Base-by-base conservation (phyloP, 2,329 filamentous ascomycete genomes). In the Fusarium nelsonii region DNA sequence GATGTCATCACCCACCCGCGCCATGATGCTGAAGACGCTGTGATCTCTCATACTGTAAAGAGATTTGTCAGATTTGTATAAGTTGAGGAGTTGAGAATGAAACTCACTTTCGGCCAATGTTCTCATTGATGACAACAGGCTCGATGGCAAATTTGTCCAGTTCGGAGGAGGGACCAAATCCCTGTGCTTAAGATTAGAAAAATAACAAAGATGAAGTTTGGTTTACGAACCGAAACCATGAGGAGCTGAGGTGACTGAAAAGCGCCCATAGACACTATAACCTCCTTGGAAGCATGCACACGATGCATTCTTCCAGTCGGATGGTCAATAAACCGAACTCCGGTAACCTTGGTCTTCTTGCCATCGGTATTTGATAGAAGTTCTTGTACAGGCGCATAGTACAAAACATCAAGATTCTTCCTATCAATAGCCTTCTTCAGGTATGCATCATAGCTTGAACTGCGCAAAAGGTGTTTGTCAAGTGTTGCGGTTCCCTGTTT, bases 401-500 rank as follows among this genome's bases (percentile, higher is more conserved):
- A 48, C 0, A 63, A 9, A 1, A 63, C 53, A 10, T 57, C 43
- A 1, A 63, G 23, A 2, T 63, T 63, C 3, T 37, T 28, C 6
- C 58, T 53, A 2, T 30, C n/a, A 1, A 34, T 7, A 4, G 50
- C 18, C 5, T 54, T 37, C 8, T 63, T 63, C n/a, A 63, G 36
- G 15, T 63, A 63, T 2, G 39, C 48, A 6, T 63, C 58, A 2
- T 63, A 63, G 1, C 58, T 48, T 4, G 58, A 63, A 0, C 61
- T 63, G 2, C 58, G 58, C 2, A 61, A 16, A 15, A 63, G 60
- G 0, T 57, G 6, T 3, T 41, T 34, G 32, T 54, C 60, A 1
- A 63, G 50, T 4, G 61, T 63, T 1, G 61, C 61, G 4, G 61
- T 63, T 0, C 61, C 61, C 8, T 63, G 58, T 4, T 63, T 63